Evolutionary conservation across 495 filamentous ascomycete species (phyloP).

Genomic region (Trichoderma reesei): DNA sequence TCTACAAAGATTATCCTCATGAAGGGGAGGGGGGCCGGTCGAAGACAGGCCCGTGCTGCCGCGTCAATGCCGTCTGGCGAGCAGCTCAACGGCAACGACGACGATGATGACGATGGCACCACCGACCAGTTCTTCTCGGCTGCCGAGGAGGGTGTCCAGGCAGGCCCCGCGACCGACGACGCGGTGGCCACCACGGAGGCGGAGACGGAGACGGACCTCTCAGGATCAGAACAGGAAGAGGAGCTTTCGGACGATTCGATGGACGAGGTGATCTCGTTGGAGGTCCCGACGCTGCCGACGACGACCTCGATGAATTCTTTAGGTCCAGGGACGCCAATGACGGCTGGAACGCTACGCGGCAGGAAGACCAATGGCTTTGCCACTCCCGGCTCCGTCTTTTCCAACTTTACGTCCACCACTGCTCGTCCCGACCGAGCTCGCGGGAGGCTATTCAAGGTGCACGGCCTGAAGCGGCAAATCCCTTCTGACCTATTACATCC

Average conservation of each 20-base stretch:
- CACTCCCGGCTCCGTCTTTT: conserved; percentile 77
- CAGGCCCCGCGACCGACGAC: conserved; percentile 31
- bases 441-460: conserved; percentile 60
- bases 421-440: conserved; percentile 53
- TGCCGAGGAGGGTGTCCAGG: conserved; percentile 56
- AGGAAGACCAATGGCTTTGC: conserved; percentile 55
- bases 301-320: conserved; percentile 63
- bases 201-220: conserved; percentile 52
- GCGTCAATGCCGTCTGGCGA: conserved; percentile 29
- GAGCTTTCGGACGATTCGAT: conserved; percentile 60
- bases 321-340: conserved; percentile 61
- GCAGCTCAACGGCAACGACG: conserved; percentile 48
- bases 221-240: conserved; percentile 41
- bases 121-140: conserved; percentile 87
- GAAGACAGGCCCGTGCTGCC: conserved; percentile 24
- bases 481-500: conserved; percentile 75
- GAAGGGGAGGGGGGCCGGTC: conserved; percentile 40
- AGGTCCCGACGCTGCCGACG: conserved; percentile 63
- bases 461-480: conserved; percentile 62
- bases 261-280: conserved; percentile 76
- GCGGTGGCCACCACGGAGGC: conserved; percentile 42
- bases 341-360: conserved; percentile 38
- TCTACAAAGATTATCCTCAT: conserved; percentile 60
- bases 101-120: conserved; percentile 68
- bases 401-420: conserved; percentile 70